Evolutionary conservation across 2,329 filamentous ascomycete genomes (phyloP).

Genomic region (Aureobasidium sp.): DNA sequence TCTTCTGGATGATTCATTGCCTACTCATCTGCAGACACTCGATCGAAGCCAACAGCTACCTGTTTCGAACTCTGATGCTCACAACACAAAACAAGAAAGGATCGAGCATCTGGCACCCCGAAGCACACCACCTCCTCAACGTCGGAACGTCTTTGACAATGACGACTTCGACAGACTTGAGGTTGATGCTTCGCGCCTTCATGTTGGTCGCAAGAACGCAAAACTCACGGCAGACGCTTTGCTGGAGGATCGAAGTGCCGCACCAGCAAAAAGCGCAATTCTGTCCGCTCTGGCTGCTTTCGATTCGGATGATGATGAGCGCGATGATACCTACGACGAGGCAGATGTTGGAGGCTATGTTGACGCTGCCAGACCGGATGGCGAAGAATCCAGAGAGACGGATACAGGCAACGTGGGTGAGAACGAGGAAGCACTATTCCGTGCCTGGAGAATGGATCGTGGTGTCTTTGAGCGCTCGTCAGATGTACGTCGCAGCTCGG

Average conservation of each 20-base stretch:
- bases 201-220: constrained; percentile 66
- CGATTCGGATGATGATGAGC: constrained; percentile 90
- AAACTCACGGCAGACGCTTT: constrained; percentile 64
- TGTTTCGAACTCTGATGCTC: constrained; percentile 20
- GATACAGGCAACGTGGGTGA: constrained; percentile 34
- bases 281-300: constrained; percentile 81
- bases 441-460: constrained; percentile 58
- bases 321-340: constrained; percentile 92
- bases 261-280: constrained; percentile 76
- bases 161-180: constrained; percentile 71
- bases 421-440: constrained; percentile 68
- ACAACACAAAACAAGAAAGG: constrained; percentile 17
- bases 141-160: constrained; percentile 71
- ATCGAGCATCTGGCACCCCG: constrained; percentile 47
- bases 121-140: constrained; percentile 49
- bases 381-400: constrained; percentile 44
- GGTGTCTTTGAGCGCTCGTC: constrained; percentile 65
- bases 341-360: constrained; percentile 87
- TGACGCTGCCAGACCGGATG: constrained; percentile 51
- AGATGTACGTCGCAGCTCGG: constrained; percentile 57
- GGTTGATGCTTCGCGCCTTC: constrained; percentile 60
- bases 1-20: constrained; percentile 70
- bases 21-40: constrained; percentile 55
- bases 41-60: constrained; percentile 61
- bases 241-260: constrained; percentile 56